Conservation (phyloP, 345 rosid species). For the Salix viminalis region DNA sequence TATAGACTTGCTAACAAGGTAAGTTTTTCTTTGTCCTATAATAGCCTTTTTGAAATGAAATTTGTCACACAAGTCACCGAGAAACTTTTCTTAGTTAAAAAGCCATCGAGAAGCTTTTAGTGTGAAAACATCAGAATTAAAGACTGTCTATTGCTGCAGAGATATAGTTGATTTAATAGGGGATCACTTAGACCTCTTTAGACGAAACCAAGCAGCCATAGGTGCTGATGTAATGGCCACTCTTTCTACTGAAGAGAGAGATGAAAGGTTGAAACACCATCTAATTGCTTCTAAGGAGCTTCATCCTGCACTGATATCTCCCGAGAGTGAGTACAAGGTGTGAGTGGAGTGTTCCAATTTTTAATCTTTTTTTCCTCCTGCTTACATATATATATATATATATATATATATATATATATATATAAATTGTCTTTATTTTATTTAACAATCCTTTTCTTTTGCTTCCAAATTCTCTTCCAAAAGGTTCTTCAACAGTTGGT, state of each 20-base stretch:
- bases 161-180: slow-evolving; percentile 88
- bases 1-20: slow-evolving; percentile 86
- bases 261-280: slow-evolving; percentile 86
- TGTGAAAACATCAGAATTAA: slow-evolving; percentile 3
- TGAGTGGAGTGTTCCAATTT: slow-evolving; percentile 38
- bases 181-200: slow-evolving; percentile 82
- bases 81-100: background rate
- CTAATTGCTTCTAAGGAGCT: slow-evolving; percentile 84
- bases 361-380: background rate
- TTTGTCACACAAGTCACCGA: background rate
- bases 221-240: slow-evolving; percentile 88
- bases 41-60: background rate
- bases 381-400: background rate
- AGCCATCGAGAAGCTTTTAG: background rate
- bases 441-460: slow-evolving; percentile 8
- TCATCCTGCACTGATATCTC: slow-evolving; percentile 82
- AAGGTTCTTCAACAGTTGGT: slow-evolving; percentile 81
- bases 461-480: background rate
- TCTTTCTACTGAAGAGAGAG: slow-evolving; percentile 83
- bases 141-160: slow-evolving; percentile 48
- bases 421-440: background rate
- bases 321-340: slow-evolving; percentile 99
- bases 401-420: too few relatives aligned
- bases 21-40: background rate
- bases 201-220: slow-evolving; percentile 84